Base-by-base conservation (phyloP, 768 basidiomycete species). In the Agaricus sinodeliciosus region DNA sequence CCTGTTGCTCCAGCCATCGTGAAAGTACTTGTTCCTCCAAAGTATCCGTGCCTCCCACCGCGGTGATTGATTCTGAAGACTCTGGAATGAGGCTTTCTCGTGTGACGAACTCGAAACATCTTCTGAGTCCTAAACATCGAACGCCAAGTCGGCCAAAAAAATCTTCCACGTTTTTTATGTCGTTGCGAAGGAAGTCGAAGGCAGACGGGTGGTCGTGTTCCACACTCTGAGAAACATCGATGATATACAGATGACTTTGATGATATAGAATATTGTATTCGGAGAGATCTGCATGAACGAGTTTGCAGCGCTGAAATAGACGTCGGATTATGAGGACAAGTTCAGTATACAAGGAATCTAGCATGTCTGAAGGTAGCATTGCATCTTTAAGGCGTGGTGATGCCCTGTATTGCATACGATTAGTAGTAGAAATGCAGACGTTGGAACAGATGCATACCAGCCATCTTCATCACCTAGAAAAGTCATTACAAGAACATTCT, bases 151-250 rank as follows among this genome's bases (percentile, higher is more conserved):
- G 75, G 4, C 79, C 76, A 65, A 97, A 99, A 67, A 89, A 99
- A 34, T 94, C 94, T 55, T 96, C 93, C 40, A 94, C 75, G 65
- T 99, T 98, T 60, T 83, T 84, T 46, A 99, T 79, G 67, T 99
- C 96, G 42, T 78, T 84, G 25, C 94, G 85, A 35, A 99, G 77
- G 70, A 99, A 99, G 67, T 99, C 95, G 65, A 94, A 97, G 0
- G 96, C 92, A 26, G 87, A 77, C 0, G 95, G 96, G 61, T 99
- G 96, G 67, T 98, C 95, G 63, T 97, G 94, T 62, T 99, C 96
- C 34, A 99, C 94, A 57, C 92, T 94, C 65, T 99, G 96, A 1
- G 94, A 96, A 54, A 99, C 96, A 67, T 99, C 96, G 70, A 99
- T 98, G 60, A 98, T 86, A 68, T 81, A 93, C 15, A 96, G 77